Evolutionary conservation across 805 yeast genomes (phyloP), one percentile per base, ranked within the genome.

Genomic region (Zygoascus flipseniorum): DNA sequence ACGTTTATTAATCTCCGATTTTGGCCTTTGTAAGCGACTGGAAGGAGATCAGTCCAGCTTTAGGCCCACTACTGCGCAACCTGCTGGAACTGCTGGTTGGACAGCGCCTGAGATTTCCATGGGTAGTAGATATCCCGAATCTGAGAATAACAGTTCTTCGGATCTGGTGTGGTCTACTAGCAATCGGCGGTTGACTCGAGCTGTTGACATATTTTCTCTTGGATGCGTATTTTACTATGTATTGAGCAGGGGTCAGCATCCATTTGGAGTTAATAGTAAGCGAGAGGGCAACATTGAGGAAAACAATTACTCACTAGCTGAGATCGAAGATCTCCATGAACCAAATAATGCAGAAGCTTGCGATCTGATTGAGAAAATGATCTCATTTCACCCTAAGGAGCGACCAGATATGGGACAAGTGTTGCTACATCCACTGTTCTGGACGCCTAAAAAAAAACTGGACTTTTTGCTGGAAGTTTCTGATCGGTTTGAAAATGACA

Each of bases 1-100:
- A 8, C 71, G 98, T 50, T 76, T 90, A 56, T 70, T 93, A 48
- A 90, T 93, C 28, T 89, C 97, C 0, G 99, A 93, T 69, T 93
- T 93, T 72, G 99, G 99, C 0, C 76, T 93, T 8, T 93, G 99
- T 66, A 90, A 92, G 65, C 86, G 86, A 64, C 72, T 93, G 50
- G 99, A 93, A 57, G 80, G 83, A 14, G 98, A 89, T 61, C 97
- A 93, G 68, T 86, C 96, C 1, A 87, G 96, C 1, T 92, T 92
- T 68, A 78, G 92, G 57, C 96, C 97, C 0, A 92, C 96, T 0
- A 84, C 93, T 0, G 89, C 88, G 35, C 83, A 89, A 62, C 95
- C 95, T 18, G 96, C 97, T 0, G 99, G 99, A 1, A 93, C 99
- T 0, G 80, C 93, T 2, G 99, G 99, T 2, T 93, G 99, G 99